Evolutionary conservation across 768 basidiomycete species (phyloP).

Genomic region (Rhodosporidiobolus sp.): DNA sequence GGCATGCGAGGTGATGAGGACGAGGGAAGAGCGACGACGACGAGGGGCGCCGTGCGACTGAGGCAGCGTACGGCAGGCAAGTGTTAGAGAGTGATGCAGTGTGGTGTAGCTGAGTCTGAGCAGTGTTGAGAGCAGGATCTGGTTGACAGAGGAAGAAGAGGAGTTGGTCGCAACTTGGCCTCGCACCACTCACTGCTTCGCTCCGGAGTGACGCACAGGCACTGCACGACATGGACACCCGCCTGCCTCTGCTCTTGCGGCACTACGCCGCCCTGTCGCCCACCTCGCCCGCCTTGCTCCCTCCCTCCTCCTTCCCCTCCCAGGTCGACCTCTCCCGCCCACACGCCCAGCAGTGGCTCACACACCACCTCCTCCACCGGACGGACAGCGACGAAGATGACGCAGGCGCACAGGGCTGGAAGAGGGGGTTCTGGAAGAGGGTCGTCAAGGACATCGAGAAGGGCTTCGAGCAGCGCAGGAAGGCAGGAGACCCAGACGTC

Average conservation of each 20-base stretch:
- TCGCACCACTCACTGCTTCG: no score
- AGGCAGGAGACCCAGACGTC: neutral
- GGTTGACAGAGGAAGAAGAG: no score
- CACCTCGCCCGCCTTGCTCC: constrained; percentile 10
- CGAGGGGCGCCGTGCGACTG: no score
- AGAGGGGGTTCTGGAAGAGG: constrained; percentile 25
- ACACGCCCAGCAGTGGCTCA: constrained; percentile 21
- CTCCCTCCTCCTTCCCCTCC: constrained; percentile 17
- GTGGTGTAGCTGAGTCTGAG: no score
- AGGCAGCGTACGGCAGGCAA: no score
- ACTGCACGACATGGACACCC: neutral
- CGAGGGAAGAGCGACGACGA: no score
- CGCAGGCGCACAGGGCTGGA: constrained; percentile 6
- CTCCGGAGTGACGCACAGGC: no score
- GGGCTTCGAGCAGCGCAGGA: constrained; percentile 11
- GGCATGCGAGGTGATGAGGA: no score
- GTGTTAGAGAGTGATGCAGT: no score
- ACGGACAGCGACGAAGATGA: neutral
- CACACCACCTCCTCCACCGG: constrained; percentile 9
- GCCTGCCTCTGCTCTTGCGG: neutral
- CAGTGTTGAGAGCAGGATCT: no score
- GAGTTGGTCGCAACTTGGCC: no score
- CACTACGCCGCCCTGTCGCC: constrained; percentile 27
- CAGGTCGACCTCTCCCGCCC: constrained; percentile 10
- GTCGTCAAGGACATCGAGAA: constrained; percentile 22